A percentile compares a stretch with the other conserved stretches of the same genome.
phyloP scores from a whole-genome alignment of 2,329 filamentous ascomycete genomes.

The Nothopassalora personata region DNA sequence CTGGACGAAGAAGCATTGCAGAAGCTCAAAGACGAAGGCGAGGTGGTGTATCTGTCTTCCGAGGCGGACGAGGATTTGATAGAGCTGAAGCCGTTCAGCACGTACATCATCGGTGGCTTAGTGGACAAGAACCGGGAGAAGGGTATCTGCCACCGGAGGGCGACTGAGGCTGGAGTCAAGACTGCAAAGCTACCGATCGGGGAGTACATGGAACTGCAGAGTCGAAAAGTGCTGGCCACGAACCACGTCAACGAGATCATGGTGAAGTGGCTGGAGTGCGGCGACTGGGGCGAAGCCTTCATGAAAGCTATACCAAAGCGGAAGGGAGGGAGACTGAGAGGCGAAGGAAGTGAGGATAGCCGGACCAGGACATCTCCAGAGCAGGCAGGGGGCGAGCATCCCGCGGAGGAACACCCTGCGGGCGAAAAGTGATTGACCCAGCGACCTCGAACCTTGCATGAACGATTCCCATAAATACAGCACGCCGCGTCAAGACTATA shows the following conservation, averaged over 20 bases:
- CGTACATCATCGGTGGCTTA: constrained; percentile 87
- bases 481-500: no score
- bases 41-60: constrained; percentile 82
- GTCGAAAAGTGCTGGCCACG: constrained; percentile 78
- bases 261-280: constrained; percentile 82
- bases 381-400: not conserved
- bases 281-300: constrained; percentile 89
- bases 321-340: constrained; percentile 69
- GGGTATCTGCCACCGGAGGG: constrained; percentile 82
- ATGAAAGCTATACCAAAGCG: constrained; percentile 81
- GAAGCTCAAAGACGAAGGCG: constrained; percentile 35
- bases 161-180: constrained; percentile 67
- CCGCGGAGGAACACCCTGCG: not conserved
- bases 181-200: constrained; percentile 92
- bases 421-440: not conserved
- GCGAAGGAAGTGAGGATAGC: not conserved
- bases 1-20: constrained; percentile 14
- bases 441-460: not conserved
- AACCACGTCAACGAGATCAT: constrained; percentile 98
- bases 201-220: constrained; percentile 89
- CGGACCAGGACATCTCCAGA: not conserved
- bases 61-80: constrained; percentile 84
- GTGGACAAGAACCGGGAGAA: constrained; percentile 97
- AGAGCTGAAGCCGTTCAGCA: constrained; percentile 77
- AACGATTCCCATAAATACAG: not conserved